Conservation (phyloP, 371 early-diverging fungal genomes). For the Haplosporangium sp. region DNA sequence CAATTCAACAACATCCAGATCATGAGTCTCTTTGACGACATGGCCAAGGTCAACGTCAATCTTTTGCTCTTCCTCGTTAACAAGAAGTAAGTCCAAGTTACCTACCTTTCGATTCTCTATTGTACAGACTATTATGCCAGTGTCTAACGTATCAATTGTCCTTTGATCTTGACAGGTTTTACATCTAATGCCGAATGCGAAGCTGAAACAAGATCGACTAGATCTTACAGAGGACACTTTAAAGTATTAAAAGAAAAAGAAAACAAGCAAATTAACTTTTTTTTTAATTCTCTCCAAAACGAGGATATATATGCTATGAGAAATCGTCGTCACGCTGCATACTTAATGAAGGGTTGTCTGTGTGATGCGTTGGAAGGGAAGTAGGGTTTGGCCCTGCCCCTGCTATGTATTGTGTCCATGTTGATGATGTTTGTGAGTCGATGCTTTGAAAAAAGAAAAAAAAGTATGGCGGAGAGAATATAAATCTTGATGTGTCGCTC, state of each 20-base stretch:
- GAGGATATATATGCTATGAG: no score
- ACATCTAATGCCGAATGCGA: not conserved
- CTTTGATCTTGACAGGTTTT: slow-evolving; percentile 5
- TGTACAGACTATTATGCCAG: not conserved
- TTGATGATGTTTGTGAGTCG: not conserved
- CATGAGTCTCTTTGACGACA: slow-evolving; percentile 89
- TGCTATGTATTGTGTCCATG: not conserved
- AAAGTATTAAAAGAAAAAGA: not conserved
- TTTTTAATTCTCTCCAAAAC: no score
- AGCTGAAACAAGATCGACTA: not conserved
- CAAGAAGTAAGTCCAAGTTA: slow-evolving; percentile 81
- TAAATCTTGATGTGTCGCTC: not conserved
- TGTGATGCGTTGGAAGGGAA: no score
- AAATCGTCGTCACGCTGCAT: no score
- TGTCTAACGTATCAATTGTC: not conserved
- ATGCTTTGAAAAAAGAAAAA: not conserved
- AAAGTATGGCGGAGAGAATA: not conserved
- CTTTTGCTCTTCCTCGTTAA: slow-evolving; percentile 94
- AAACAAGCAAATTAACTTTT: not conserved
- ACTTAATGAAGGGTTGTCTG: no score
- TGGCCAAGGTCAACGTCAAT: slow-evolving; percentile 96
- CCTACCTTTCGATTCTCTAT: not conserved
- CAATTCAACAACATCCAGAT: slow-evolving; percentile 93
- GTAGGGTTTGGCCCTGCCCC: no score
- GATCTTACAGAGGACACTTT: not conserved